Base-by-base conservation (phyloP, 352 stramenopile genomes). In the Phytophthora chlamydospora region DNA sequence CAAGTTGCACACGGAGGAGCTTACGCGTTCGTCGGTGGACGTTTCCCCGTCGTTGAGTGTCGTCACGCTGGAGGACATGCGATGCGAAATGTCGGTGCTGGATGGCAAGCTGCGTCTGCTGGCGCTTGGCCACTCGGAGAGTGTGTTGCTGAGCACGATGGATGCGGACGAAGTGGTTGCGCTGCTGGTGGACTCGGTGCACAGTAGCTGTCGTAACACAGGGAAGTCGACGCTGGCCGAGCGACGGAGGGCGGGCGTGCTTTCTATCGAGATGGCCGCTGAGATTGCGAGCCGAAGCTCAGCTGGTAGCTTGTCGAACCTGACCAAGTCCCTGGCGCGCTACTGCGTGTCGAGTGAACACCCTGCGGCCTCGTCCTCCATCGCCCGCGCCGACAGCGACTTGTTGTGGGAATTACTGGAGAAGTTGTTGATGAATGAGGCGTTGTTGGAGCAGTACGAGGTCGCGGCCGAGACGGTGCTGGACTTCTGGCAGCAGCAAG, bases 1-100 rank as follows among this genome's bases (percentile, higher is more conserved):
- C n/a, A 90, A 90, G 47, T 60, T 86, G 14, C 80, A 90, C 56
- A 72, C 71, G 0, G 80, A 90, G 61, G 84, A 90, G 38, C 71
- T 78, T 12, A 60, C 70, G 16, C 33, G 51, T 12, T 19, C 45
- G 10, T 50, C 43, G 4, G 32, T 63, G 4, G 42, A 63, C 29
- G 34, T 19, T 36, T 29, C 51, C 35, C 48, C 58, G 1, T 72
- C 74, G 12, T 35, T 88, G 12, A 85, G 76, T 49, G 80, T 93
- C 19, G 78, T 89, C 6, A 90, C 84, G 0, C 68, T 78, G 16
- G 71, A 85, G 21, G 79, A 91, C 39, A 82, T 91, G 42, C 56
- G 70, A n/a, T 62, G 71, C 5, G 82, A 90, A 27, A 51, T 91
- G 34, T 66, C 66, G 0, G 68, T 90, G 12, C 42, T 93, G 34